Conservation (phyloP, 2,329 filamentous ascomycete species). For the Aureobasidium sp. region DNA sequence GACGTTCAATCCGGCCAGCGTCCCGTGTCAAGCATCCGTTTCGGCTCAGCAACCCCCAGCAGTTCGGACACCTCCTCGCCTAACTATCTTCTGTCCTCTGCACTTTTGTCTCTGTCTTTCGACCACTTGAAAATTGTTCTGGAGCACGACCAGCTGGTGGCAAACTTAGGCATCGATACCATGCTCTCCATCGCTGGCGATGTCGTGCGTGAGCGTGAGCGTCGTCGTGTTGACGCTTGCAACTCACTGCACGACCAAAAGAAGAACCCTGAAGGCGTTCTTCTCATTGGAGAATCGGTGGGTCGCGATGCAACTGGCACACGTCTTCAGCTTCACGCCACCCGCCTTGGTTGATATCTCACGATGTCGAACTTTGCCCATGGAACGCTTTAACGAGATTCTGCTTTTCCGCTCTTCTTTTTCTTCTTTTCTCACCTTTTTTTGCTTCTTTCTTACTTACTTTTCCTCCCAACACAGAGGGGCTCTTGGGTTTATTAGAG, state of each 20-base stretch:
- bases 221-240: conserved; percentile 5
- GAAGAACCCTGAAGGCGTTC: background rate
- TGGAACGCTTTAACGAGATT: conserved; percentile 5
- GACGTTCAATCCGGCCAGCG: conserved; percentile 33
- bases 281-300: background rate
- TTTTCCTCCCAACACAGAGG: background rate
- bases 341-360: background rate
- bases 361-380: background rate
- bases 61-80: conserved; percentile 35
- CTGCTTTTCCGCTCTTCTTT: background rate
- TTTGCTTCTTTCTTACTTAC: background rate
- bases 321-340: background rate
- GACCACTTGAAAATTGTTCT: conserved; percentile 58
- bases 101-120: conserved; percentile 65
- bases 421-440: background rate
- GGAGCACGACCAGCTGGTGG: conserved; percentile 52
- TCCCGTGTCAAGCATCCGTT: conserved; percentile 56
- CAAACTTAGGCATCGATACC: conserved; percentile 29
- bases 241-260: background rate
- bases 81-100: conserved; percentile 53
- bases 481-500: conserved; percentile 8
- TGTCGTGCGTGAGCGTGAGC: conserved; percentile 1
- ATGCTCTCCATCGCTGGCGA: conserved; percentile 1
- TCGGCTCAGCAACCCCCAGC: conserved; percentile 55
- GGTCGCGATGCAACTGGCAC: background rate